Evolutionary conservation across 2,329 filamentous ascomycete genomes (phyloP).

Genomic region (Cladophialophora chaetospira): DNA sequence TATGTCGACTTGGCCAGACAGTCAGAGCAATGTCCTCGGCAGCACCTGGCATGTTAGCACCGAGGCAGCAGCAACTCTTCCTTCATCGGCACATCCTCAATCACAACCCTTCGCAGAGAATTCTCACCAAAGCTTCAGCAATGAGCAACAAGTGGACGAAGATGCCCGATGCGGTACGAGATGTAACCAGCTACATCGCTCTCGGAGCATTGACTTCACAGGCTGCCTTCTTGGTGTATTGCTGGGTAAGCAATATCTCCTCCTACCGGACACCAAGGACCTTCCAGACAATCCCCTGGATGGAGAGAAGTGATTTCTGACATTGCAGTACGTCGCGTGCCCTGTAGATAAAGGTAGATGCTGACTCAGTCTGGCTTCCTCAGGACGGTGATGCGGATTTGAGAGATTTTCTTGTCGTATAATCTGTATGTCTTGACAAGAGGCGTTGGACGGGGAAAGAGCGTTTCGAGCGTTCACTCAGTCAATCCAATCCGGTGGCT

Average conservation of each 20-base stretch:
- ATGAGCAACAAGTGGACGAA: slow-evolving; percentile 3
- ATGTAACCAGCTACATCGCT: slow-evolving; percentile 24
- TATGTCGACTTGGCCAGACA: slow-evolving; percentile 14
- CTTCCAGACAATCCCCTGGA: slow-evolving; percentile 23
- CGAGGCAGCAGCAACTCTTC: slow-evolving; percentile 3
- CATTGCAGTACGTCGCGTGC: background rate
- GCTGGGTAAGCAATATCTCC: slow-evolving; percentile 29
- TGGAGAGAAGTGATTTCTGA: slow-evolving; percentile 29
- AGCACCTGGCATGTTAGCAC: background rate
- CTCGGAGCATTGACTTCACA: slow-evolving; percentile 25
- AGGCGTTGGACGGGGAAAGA: background rate
- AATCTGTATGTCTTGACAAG: background rate
- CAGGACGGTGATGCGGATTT: slow-evolving; percentile 10
- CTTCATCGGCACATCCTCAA: slow-evolving; percentile 17
- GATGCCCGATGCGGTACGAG: slow-evolving; percentile 20
- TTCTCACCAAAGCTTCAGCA: slow-evolving; percentile 21
- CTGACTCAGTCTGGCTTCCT: background rate
- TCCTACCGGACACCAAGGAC: slow-evolving; percentile 23
- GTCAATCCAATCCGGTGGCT: background rate
- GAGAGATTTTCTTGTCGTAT: slow-evolving; percentile 8
- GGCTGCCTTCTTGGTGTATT: slow-evolving; percentile 28
- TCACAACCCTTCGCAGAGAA: slow-evolving; percentile 24
- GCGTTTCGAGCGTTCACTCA: too few species aligned
- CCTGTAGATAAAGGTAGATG: background rate
- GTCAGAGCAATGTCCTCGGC: slow-evolving; percentile 15